Conservation (phyloP, 1,284 basidiomycete genomes). For the Cerrena zonata region DNA sequence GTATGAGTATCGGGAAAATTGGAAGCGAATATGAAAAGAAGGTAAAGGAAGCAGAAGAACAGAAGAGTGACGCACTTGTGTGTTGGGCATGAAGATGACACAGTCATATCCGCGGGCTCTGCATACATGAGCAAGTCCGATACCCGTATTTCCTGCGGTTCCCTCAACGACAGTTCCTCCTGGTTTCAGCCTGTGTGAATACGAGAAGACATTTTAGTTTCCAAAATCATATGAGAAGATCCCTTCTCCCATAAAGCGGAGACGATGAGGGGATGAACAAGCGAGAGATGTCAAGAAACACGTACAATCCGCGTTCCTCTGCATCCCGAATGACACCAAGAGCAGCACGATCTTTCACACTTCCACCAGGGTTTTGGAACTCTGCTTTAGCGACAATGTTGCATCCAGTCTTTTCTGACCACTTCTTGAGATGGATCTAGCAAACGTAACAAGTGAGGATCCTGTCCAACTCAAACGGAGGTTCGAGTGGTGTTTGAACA, state of each 20-base stretch:
- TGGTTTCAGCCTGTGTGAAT: slow-evolving; percentile 64
- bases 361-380: slow-evolving; percentile 98
- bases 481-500: slow-evolving; percentile 20
- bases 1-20: neutral
- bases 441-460: slow-evolving; percentile 6
- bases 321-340: slow-evolving; percentile 87
- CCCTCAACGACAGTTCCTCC: slow-evolving; percentile 97
- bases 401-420: slow-evolving; percentile 87
- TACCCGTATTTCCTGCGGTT: slow-evolving; percentile 98
- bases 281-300: too few relatives aligned
- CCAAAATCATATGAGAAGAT: neutral
- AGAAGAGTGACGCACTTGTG: slow-evolving; percentile 65
- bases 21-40: neutral
- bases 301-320: slow-evolving; percentile 76
- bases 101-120: slow-evolving; percentile 90
- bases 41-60: neutral
- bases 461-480: too few relatives aligned
- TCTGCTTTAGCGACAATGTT: slow-evolving; percentile 93
- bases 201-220: neutral
- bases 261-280: slow-evolving; percentile 1
- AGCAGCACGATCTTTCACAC: slow-evolving; percentile 96
- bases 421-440: slow-evolving; percentile 76
- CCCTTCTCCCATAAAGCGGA: too few relatives aligned
- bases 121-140: slow-evolving; percentile 93
- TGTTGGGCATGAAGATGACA: slow-evolving; percentile 99